Conservation (phyloP, 192 early-diverging fungal species). For the Entomortierella lignicola region DNA sequence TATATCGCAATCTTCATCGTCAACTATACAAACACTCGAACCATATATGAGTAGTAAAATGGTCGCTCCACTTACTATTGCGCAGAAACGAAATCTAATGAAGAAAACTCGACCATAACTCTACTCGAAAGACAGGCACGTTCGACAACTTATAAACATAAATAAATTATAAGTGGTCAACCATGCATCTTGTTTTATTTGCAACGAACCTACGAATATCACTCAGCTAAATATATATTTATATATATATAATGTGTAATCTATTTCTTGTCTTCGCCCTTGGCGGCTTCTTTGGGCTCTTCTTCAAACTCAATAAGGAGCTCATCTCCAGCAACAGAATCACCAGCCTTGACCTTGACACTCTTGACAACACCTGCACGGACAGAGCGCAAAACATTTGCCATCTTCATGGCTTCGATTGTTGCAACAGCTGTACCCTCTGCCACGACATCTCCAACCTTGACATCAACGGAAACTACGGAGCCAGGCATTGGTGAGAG, state of each 20-base stretch:
- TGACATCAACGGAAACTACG: constrained; percentile 85
- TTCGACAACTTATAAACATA: too few relatives aligned
- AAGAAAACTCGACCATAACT: constrained; percentile 2
- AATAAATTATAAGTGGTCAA: neutral
- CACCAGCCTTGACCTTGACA: constrained; percentile 77
- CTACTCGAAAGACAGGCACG: too few relatives aligned
- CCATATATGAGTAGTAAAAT: neutral
- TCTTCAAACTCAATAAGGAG: constrained; percentile 76
- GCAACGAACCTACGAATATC: too few relatives aligned
- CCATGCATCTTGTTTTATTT: too few relatives aligned
- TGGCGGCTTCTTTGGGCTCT: constrained; percentile 38
- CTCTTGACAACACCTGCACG: constrained; percentile 82
- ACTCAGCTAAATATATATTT: too few relatives aligned
- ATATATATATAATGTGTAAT: constrained; percentile 3
- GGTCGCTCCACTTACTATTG: constrained; percentile 3
- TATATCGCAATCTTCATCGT: too few relatives aligned
- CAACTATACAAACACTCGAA: neutral
- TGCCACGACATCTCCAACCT: constrained; percentile 80
- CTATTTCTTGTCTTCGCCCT: constrained; percentile 46
- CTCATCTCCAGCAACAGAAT: constrained; percentile 84
- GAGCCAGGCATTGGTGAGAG: constrained; percentile 93
- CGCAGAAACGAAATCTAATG: constrained; percentile 19
- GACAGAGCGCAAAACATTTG: constrained; percentile 88
- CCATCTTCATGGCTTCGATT: constrained; percentile 99
- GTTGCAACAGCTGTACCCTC: constrained; percentile 88